Evolutionary conservation across 1,284 basidiomycete genomes (phyloP).

Genomic region (Tetrapyrgos nigripes): DNA sequence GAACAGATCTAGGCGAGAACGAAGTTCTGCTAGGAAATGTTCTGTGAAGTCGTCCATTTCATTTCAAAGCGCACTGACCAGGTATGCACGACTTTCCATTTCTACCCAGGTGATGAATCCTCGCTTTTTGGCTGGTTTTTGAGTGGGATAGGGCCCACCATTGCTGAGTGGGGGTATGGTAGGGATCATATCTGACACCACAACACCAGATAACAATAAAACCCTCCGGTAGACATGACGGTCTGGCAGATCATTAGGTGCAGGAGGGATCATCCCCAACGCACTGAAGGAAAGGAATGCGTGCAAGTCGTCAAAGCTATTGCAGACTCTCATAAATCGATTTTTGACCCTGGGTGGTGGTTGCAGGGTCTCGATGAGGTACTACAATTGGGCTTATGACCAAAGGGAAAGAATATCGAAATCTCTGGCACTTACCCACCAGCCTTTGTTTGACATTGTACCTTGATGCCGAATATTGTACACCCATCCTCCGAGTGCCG

Average conservation of each 20-base stretch:
- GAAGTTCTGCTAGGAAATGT: conserved; percentile 34
- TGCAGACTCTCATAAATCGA: conserved; percentile 37
- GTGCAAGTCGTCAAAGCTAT: conserved; percentile 36
- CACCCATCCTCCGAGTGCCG: conserved; percentile 36
- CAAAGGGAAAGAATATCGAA: neutral
- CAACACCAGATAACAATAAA: conserved; percentile 34
- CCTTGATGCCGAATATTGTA: conserved; percentile 26
- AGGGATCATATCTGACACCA: conserved; percentile 28
- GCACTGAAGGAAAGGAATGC: conserved; percentile 33
- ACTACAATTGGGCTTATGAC: neutral
- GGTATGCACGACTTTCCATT: conserved; percentile 25
- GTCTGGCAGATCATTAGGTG: conserved; percentile 20
- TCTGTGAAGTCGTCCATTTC: conserved; percentile 28
- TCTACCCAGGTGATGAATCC: conserved; percentile 26
- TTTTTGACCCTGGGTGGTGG: conserved; percentile 30
- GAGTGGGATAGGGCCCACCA: conserved; percentile 20
- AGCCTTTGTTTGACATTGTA: conserved; percentile 33
- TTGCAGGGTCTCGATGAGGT: conserved; percentile 8
- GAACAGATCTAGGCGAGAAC: conserved; percentile 35
- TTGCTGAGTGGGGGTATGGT: neutral
- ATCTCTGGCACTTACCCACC: conserved; percentile 32
- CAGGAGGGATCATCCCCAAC: conserved; percentile 18
- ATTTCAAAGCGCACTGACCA: conserved; percentile 39
- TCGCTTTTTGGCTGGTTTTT: conserved; percentile 16
- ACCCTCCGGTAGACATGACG: conserved; percentile 23